phyloP scores from a whole-genome alignment of 805 yeast genomes.

The Yamadazyma sp. region DNA sequence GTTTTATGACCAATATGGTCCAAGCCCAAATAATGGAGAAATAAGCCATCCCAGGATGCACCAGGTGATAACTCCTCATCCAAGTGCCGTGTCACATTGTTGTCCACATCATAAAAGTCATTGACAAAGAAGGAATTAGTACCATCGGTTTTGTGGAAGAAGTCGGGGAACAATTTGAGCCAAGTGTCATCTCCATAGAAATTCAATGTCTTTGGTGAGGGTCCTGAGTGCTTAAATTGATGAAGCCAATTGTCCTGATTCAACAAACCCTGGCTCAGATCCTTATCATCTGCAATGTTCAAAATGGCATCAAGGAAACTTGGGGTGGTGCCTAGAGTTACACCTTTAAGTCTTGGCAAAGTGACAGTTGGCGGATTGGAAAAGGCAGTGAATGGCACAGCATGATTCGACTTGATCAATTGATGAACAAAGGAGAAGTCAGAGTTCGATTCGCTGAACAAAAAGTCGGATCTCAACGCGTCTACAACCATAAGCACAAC shows the following conservation, averaged over 20 bases:
- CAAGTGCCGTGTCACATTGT: conserved; percentile 87
- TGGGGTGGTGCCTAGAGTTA: conserved; percentile 94
- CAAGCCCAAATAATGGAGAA: conserved; percentile 87
- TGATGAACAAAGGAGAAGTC: conserved; percentile 66
- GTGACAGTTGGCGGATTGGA: conserved; percentile 98
- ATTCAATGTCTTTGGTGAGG: conserved; percentile 48
- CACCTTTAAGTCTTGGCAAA: conserved; percentile 86
- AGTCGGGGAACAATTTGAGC: conserved; percentile 70
- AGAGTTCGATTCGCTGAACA: conserved; percentile 60
- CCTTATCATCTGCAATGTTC: conserved; percentile 89
- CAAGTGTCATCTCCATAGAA: conserved; percentile 98
- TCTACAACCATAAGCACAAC: conserved; percentile 85
- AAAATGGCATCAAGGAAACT: conserved; percentile 91
- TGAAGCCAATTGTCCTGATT: conserved; percentile 85
- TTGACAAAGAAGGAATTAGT: conserved; percentile 93
- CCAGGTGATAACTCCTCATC: conserved; percentile 51
- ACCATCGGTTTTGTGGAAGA: conserved; percentile 72
- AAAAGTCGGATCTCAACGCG: conserved; percentile 87
- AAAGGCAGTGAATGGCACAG: conserved; percentile 85
- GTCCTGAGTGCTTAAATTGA: conserved; percentile 49
- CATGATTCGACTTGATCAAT: conserved; percentile 63
- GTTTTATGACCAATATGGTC: conserved; percentile 99
- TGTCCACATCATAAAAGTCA: conserved; percentile 92
- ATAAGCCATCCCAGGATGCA: conserved; percentile 75
- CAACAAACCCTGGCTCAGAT: conserved; percentile 61